A percentile compares a stretch with the other conserved stretches of the same genome.
phyloP scores from a whole-genome alignment of 495 filamentous ascomycete species.

The Neurospora pannonica region DNA sequence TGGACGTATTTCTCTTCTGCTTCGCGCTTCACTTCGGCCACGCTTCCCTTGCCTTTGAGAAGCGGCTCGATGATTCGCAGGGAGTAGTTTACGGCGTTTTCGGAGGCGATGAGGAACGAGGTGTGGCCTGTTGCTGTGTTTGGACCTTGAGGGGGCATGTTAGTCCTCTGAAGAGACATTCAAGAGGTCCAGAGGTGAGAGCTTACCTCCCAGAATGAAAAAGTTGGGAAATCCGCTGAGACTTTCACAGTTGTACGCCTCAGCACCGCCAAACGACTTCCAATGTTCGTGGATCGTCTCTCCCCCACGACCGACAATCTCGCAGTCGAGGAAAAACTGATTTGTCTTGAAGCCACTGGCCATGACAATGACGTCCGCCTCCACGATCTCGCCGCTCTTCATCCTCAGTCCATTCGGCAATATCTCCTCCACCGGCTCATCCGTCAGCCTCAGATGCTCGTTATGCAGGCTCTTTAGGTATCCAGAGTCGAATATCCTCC shows the following conservation, averaged over 20 bases:
- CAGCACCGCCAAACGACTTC: constrained; percentile 24
- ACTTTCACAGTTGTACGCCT: constrained; percentile 28
- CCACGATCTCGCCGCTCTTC: constrained; percentile 9
- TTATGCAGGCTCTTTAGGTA: constrained; percentile 22
- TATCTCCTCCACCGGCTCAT: constrained; percentile 26
- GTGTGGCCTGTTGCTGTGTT: constrained; percentile 37
- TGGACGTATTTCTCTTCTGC: constrained; percentile 22
- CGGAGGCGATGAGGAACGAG: constrained; percentile 28
- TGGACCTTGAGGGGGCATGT: constrained; percentile 21
- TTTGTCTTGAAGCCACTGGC: constrained; percentile 33
- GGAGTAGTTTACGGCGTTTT: constrained; percentile 29
- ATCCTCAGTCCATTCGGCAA: constrained; percentile 24
- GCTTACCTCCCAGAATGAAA: constrained; percentile 22
- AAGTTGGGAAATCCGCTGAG: constrained; percentile 37
- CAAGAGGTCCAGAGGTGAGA: neutral
- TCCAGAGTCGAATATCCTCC: constrained; percentile 32
- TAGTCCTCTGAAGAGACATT: neutral
- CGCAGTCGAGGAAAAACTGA: constrained; percentile 21
- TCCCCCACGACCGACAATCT: constrained; percentile 25
- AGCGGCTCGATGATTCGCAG: constrained; percentile 24
- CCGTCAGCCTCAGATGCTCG: constrained; percentile 24
- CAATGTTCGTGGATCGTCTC: constrained; percentile 29
- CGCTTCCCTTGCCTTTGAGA: constrained; percentile 21
- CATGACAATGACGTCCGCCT: constrained; percentile 34
- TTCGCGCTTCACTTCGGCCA: constrained; percentile 24